These are phyloP conservation scores for Trichoderma sp. DNA, from an alignment of 2,329 filamentous ascomycete species.

Conservation along the genomic window DNA sequence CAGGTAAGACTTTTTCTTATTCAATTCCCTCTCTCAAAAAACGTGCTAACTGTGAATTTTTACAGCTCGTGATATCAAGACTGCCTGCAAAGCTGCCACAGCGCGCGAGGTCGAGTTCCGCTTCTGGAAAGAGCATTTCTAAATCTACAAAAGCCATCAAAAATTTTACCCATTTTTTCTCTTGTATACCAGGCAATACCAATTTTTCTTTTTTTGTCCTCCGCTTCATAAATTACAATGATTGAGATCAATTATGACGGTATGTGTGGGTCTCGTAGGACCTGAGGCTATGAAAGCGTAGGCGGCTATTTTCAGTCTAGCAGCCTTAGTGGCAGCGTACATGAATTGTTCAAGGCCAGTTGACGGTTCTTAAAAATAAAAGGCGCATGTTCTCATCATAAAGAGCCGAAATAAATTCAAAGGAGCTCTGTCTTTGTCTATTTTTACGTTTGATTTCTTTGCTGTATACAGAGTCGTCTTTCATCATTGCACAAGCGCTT, in stretches of 20 bases:
- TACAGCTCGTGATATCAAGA: conserved; percentile 77
- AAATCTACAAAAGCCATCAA: conserved; percentile 35
- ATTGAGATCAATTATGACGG: conserved; percentile 13
- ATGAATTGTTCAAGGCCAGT: background rate
- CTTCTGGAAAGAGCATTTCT: conserved; percentile 98
- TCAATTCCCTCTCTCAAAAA: background rate
- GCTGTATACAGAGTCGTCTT: background rate
- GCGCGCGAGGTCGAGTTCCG: conserved; percentile 84
- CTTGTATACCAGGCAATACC: conserved; percentile 19
- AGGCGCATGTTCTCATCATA: conserved; percentile 1
- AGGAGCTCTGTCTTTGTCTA: background rate
- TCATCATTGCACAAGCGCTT: background rate
- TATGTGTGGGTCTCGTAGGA: conserved; percentile 14
- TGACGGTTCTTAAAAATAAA: conserved; percentile 7
- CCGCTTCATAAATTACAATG: conserved; percentile 13
- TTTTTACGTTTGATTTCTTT: background rate
- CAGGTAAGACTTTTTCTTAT: conserved; percentile 46
- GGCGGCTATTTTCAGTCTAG: conserved; percentile 5
- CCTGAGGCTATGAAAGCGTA: conserved; percentile 5
- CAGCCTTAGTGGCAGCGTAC: background rate
- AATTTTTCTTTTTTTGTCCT: conserved; percentile 14
- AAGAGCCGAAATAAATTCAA: background rate
- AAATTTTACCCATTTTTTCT: background rate
- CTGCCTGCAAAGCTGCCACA: conserved; percentile 72
- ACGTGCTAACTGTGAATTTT: background rate